Base-by-base conservation (phyloP, 345 rosid species). In the Pistacia vera region DNA sequence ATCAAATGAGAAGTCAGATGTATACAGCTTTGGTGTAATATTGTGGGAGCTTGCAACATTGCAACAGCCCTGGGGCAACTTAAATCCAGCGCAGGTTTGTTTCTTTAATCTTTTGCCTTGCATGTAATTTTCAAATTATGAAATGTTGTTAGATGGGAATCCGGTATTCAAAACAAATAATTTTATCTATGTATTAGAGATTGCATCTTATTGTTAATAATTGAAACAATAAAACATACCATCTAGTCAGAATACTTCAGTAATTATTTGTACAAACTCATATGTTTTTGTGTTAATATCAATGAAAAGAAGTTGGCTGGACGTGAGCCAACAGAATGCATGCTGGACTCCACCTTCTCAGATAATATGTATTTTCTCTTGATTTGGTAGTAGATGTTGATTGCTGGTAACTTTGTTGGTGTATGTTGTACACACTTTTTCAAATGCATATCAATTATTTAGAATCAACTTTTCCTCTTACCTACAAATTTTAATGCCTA, bases 71-170 rank as follows among this genome's bases (percentile, higher is more conserved):
- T 97, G 99, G 98, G 72, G 91, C 82, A 97, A 87, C 74, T 83
- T 97, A 85, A 94, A 97, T 78, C 96, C 99, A 51, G 97, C 99
- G 35, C 99, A 97, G 97, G 98, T 94, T 77, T 86, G 92, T 78
- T 30, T 70, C 60, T 68, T 68, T 58, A 28, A 76, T 49, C 65
- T 70, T 44, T 65, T 55, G 44, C 36, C 25, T 8, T n/a, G 16
- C 20, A 7, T 57, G 73, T 67, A 54, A 62, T 17, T 63, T 51
- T 61, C n/a, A 62, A 48, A 52, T 70, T 70, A 60, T 56, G 5
- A 36, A 75, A 49, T 13, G 1, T 9, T 20, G 25, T 60, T 44
- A 11, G 10, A 14, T 30, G 4, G 11, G 22, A 41, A 10, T 56
- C 62, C 33, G 22, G n/a, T 46, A 48, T 61, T 35, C 7, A 11